A percentile compares a stretch with the other conserved stretches of the same genome.
phyloP scores from a whole-genome alignment of 225 moss, liverwort and hornwort species.

The Pseudisothecium myosuroides region DNA sequence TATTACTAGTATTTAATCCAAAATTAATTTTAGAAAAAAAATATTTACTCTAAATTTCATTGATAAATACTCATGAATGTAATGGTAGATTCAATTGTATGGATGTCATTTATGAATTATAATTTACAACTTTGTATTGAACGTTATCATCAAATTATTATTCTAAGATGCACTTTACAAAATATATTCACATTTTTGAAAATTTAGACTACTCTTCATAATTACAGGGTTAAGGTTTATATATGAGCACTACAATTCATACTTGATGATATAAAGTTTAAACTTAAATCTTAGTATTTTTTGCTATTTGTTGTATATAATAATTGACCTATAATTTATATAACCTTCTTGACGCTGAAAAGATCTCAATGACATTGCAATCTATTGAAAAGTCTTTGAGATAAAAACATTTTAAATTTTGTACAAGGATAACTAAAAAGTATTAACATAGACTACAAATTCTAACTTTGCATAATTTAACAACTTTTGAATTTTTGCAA shows the following conservation, averaged over 20 bases:
- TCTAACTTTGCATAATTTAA: neutral
- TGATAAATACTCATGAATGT: neutral
- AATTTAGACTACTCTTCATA: neutral
- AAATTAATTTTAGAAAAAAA: accelerated
- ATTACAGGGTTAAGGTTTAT: accelerated
- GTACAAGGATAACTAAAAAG: neutral
- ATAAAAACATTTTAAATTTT: neutral
- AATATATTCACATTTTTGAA: neutral
- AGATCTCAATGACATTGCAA: neutral
- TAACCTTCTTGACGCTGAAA: neutral
- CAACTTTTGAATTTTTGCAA: too few relatives aligned
- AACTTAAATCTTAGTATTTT: neutral
- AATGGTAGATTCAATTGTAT: neutral
- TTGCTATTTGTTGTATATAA: neutral
- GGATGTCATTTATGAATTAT: neutral
- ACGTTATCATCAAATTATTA: neutral
- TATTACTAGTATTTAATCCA: neutral
- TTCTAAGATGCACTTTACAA: neutral
- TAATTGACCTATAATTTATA: neutral
- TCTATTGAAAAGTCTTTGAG: neutral
- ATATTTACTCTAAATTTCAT: neutral
- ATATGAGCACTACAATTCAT: neutral
- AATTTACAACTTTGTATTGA: neutral
- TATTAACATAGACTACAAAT: neutral
- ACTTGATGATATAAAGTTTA: neutral